Conservation (phyloP, 2,329 filamentous ascomycete genomes). For the Sphaerulina vaccinii region DNA sequence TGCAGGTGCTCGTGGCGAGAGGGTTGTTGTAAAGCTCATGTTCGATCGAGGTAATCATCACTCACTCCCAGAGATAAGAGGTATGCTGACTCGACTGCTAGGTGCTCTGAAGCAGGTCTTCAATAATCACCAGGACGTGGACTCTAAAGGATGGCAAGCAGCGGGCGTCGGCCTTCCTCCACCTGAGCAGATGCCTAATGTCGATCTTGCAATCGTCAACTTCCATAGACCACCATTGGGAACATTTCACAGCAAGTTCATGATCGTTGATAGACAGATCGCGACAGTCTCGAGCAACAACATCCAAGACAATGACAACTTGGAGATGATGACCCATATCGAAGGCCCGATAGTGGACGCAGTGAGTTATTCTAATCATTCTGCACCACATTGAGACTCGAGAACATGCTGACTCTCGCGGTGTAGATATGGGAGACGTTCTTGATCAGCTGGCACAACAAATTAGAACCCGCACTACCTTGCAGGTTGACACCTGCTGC, state of each 20-base stretch:
- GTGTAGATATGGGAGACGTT: constrained; percentile 66
- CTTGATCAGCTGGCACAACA: constrained; percentile 68
- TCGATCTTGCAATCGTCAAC: constrained; percentile 72
- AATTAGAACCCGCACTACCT: constrained; percentile 60
- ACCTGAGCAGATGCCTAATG: constrained; percentile 64
- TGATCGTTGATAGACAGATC: constrained; percentile 71
- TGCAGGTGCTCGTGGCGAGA: constrained; percentile 57
- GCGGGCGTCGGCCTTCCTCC: constrained; percentile 58
- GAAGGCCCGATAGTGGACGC: constrained; percentile 76
- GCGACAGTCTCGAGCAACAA: constrained; percentile 76
- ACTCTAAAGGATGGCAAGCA: constrained; percentile 58
- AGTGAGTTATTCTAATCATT: background rate
- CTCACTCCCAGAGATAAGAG: background rate
- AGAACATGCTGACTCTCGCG: too few species aligned
- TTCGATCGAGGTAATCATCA: constrained; percentile 66
- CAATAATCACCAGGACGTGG: constrained; percentile 64
- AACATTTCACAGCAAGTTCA: constrained; percentile 76
- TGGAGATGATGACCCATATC: constrained; percentile 73
- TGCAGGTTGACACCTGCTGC: constrained; percentile 53
- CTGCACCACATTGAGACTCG: too few species aligned
- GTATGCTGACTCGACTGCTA: background rate
- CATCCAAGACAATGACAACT: constrained; percentile 68
- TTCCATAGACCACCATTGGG: constrained; percentile 68
- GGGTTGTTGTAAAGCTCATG: constrained; percentile 68
- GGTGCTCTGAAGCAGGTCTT: constrained; percentile 41